Percentiles rank a stretch among this genome's conserved stretches.
phyloP scores from a whole-genome alignment of 176 grass and related monocot genomes.

The Oryza glumipatula region DNA sequence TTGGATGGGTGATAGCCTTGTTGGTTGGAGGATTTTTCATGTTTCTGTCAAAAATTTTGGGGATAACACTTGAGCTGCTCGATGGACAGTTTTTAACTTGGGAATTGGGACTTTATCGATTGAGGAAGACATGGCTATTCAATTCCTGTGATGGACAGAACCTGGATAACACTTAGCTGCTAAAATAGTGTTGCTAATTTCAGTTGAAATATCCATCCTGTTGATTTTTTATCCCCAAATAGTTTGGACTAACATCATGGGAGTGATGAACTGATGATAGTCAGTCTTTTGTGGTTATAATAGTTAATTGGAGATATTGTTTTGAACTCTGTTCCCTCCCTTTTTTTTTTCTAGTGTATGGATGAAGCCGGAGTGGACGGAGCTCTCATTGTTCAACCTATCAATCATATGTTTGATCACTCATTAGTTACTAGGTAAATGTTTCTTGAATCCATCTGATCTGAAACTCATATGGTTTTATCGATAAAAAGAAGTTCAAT shows the following conservation, averaged over 20 bases:
- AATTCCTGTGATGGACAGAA: too few relatives aligned
- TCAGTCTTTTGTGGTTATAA: background rate
- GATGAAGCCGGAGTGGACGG: constrained; percentile 80
- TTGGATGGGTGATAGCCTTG: background rate
- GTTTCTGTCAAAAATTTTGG: too few relatives aligned
- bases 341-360: constrained; percentile 62
- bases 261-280: background rate
- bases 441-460: background rate
- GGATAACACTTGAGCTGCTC: background rate
- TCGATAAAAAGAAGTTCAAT: background rate
- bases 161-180: too few relatives aligned
- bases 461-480: constrained; percentile 13
- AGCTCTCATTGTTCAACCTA: constrained; percentile 85
- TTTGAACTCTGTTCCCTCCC: background rate
- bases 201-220: background rate
- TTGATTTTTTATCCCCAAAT: background rate
- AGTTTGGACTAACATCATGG: background rate
- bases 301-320: background rate
- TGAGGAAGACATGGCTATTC: background rate
- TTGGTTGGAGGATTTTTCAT: background rate
- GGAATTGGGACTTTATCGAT: background rate
- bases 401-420: constrained; percentile 92
- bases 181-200: too few relatives aligned
- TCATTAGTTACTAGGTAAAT: constrained; percentile 78
- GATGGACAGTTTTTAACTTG: background rate